Evolutionary conservation across 1,139 yeast genomes (phyloP).

Genomic region (Saccharomyces hybrid): DNA sequence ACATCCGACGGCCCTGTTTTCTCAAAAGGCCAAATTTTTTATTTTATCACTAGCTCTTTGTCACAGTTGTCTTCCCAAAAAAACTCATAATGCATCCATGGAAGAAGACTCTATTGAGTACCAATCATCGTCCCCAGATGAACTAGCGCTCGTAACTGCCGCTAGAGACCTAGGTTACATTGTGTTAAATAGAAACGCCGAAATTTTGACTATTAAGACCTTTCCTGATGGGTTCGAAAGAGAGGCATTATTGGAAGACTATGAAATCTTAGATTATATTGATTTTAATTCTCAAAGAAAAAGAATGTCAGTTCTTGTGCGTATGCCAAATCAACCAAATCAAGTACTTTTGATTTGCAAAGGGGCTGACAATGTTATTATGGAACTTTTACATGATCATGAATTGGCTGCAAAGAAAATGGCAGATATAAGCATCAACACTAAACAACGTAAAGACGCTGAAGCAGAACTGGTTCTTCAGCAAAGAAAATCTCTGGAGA

Average conservation of each 20-base stretch:
- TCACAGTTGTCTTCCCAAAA: conserved; percentile 79
- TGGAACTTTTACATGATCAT: conserved; percentile 58
- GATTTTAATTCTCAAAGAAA: conserved; percentile 86
- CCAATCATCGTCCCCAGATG: conserved; percentile 96
- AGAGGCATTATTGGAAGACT: conserved; percentile 57
- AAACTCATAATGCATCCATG: conserved; percentile 27
- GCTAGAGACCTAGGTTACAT: conserved; percentile 91
- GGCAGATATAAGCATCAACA: conserved; percentile 50
- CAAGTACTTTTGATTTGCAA: conserved; percentile 75
- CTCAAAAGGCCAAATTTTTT: conserved; percentile 71
- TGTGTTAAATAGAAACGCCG: conserved; percentile 59
- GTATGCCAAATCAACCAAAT: conserved; percentile 58
- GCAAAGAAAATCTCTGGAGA: conserved; percentile 36
- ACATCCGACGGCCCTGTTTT: conserved; percentile 62
- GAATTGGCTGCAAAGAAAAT: conserved; percentile 57
- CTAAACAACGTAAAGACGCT: conserved; percentile 58
- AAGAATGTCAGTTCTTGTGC: conserved; percentile 85
- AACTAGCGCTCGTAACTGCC: conserved; percentile 83
- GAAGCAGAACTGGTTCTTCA: conserved; percentile 77
- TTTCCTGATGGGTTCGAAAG: conserved; percentile 75
- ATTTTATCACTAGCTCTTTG: conserved; percentile 77
- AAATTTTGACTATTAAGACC: conserved; percentile 55
- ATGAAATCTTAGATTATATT: conserved; percentile 67
- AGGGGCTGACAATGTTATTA: conserved; percentile 92
- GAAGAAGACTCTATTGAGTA: conserved; percentile 53